A percentile compares a stretch with the other conserved stretches of the same genome.
phyloP scores from a whole-genome alignment of 2,329 filamentous ascomycete species.

The Didymella segeticola region DNA sequence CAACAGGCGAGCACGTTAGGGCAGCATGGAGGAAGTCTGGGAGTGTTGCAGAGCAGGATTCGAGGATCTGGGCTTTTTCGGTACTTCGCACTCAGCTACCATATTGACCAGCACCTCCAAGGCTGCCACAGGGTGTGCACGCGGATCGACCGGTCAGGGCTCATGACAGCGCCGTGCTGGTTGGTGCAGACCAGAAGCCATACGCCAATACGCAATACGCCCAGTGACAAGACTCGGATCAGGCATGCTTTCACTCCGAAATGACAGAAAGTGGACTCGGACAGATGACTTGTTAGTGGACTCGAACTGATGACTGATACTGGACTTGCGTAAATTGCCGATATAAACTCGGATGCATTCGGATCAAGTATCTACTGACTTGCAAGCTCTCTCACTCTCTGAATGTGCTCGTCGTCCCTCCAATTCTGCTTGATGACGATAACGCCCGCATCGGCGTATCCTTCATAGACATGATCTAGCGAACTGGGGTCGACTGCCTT shows the following conservation, averaged over 20 bases:
- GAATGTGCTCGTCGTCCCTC: conserved; percentile 64
- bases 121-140: conserved; percentile 7
- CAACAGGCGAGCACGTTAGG: conserved; percentile 9
- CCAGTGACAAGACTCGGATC: conserved; percentile 22
- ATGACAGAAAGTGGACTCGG: background rate
- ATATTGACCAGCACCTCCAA: conserved; percentile 6
- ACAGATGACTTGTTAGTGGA: background rate
- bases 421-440: conserved; percentile 58
- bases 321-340: background rate
- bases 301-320: background rate
- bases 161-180: conserved; percentile 7
- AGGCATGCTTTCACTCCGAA: conserved; percentile 9
- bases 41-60: conserved; percentile 5
- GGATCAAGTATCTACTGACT: too few species aligned
- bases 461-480: conserved; percentile 64
- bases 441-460: conserved; percentile 67
- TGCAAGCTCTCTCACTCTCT: conserved; percentile 51
- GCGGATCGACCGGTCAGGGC: conserved; percentile 1
- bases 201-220: conserved; percentile 6
- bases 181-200: background rate
- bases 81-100: conserved; percentile 5
- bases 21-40: background rate
- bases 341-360: background rate
- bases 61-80: background rate
- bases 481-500: conserved; percentile 69